These are phyloP conservation scores for Trichophaea hybrida DNA, from an alignment of 2,329 filamentous ascomycete genomes.

Conservation along the genomic window DNA sequence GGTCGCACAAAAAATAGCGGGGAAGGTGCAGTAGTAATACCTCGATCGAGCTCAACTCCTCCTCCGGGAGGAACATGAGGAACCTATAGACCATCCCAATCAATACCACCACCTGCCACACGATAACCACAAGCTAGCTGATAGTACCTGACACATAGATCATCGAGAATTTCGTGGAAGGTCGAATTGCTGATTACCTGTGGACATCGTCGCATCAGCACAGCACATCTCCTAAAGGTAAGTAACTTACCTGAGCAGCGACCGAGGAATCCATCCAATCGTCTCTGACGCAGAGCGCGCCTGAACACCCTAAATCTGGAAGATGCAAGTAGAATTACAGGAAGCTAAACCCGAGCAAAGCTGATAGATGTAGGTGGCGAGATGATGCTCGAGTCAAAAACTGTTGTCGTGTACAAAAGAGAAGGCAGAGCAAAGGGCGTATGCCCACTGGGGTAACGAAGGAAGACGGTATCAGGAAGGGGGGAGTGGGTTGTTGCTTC, in stretches of 20 bases:
- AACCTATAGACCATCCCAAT: conserved; percentile 42
- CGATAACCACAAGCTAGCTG: neutral
- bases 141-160: conserved; percentile 25
- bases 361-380: too few relatives aligned
- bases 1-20: neutral
- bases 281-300: neutral
- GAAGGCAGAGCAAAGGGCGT: too few relatives aligned
- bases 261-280: neutral
- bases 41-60: conserved; percentile 77
- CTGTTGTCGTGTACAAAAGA: too few relatives aligned
- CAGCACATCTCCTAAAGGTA: neutral
- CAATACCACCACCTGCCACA: neutral
- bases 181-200: conserved; percentile 25
- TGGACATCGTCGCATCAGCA: conserved; percentile 11
- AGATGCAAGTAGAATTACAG: too few relatives aligned
- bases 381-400: too few relatives aligned
- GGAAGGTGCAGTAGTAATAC: conserved; percentile 11
- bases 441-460: too few relatives aligned
- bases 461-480: too few relatives aligned
- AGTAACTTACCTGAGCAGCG: neutral
- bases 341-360: too few relatives aligned
- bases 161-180: conserved; percentile 25
- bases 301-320: neutral
- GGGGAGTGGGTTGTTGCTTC: too few relatives aligned
- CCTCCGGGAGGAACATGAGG: conserved; percentile 87